These are phyloP conservation scores for Amauroascus niger DNA, from an alignment of 2,329 filamentous ascomycete species.

Conservation along the genomic window DNA sequence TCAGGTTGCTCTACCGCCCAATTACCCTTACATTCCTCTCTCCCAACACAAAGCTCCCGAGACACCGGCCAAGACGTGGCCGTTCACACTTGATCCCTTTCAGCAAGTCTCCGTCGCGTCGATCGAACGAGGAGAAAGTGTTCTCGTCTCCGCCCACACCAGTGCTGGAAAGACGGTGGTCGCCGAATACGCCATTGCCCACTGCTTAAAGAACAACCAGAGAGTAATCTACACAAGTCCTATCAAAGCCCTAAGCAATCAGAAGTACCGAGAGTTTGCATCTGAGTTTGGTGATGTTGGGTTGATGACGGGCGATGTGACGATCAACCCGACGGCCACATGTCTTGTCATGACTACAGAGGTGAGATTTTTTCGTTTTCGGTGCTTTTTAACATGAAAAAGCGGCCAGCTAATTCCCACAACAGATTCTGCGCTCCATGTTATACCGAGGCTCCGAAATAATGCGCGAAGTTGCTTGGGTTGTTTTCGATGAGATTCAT, in stretches of 20 bases:
- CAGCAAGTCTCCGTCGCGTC: constrained; percentile 90
- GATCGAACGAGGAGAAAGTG: constrained; percentile 92
- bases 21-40: constrained; percentile 91
- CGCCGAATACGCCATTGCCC: constrained; percentile 94
- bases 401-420: not conserved
- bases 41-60: constrained; percentile 86
- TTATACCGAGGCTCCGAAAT: constrained; percentile 96
- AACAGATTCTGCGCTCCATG: constrained; percentile 87
- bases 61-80: constrained; percentile 71
- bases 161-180: constrained; percentile 97
- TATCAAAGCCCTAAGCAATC: constrained; percentile 97
- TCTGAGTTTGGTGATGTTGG: constrained; percentile 94
- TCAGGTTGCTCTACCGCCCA: constrained; percentile 87
- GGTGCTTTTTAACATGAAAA: not conserved
- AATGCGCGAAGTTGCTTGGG: constrained; percentile 98
- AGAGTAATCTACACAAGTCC: constrained; percentile 98
- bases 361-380: constrained; percentile 26
- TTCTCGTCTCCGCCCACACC: constrained; percentile 92
- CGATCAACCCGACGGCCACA: constrained; percentile 95
- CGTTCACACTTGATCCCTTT: constrained; percentile 93
- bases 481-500: constrained; percentile 96
- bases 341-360: constrained; percentile 99
- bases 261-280: constrained; percentile 95
- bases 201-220: constrained; percentile 94
- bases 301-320: constrained; percentile 97